Evolutionary conservation across 2,329 filamentous ascomycete genomes (phyloP).

Genomic region (Aspergillus nomiae): DNA sequence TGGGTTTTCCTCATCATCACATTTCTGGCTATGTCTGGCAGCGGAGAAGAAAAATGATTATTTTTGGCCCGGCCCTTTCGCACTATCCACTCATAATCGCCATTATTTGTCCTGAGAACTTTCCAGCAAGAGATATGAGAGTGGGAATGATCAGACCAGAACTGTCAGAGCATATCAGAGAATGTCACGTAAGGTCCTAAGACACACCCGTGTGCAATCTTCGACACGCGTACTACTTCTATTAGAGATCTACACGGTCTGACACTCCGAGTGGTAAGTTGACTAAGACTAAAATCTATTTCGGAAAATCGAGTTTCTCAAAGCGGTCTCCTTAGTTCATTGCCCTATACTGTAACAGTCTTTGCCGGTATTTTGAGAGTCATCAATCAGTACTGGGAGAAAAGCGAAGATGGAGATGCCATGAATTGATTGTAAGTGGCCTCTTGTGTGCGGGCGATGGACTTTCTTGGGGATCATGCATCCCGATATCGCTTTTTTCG

Average conservation of each 20-base stretch:
- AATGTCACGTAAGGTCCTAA: neutral
- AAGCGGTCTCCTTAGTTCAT: neutral
- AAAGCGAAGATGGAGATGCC: too few relatives aligned
- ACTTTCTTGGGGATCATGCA: neutral
- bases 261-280: neutral
- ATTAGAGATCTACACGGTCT: neutral
- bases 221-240: neutral
- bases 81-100: neutral
- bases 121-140: neutral
- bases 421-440: neutral
- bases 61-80: neutral
- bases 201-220: neutral
- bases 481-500: neutral
- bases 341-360: neutral
- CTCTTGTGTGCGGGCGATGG: neutral
- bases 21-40: conserved; percentile 45
- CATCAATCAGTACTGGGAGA: too few relatives aligned
- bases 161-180: neutral
- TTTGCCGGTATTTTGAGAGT: neutral
- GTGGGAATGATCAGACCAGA: neutral
- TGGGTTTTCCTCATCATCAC: conserved; percentile 47
- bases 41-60: conserved; percentile 35
- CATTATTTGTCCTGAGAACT: neutral
- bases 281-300: neutral
- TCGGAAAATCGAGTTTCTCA: neutral